Percentiles rank a stretch among this genome's conserved stretches.
Evolutionary conservation across 106 monocot genomes (phyloP).

Genomic region (Posidonia australis): DNA sequence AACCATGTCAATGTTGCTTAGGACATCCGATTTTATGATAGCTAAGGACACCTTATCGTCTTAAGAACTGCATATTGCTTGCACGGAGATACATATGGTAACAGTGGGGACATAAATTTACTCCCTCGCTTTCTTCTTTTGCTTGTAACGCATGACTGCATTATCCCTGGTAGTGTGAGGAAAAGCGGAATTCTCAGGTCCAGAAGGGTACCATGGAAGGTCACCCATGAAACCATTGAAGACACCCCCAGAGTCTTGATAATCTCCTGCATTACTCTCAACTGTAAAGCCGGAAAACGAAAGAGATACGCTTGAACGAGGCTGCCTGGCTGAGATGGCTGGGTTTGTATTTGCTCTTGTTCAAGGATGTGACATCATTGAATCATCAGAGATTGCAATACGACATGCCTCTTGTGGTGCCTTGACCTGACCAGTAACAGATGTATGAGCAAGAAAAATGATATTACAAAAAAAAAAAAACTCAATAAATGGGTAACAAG

Average conservation of each 20-base stretch:
- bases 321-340: slow-evolving; percentile 34
- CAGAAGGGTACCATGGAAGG: slow-evolving; percentile 51
- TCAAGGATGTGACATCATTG: slow-evolving; percentile 39
- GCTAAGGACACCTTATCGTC: too few relatives aligned
- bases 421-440: slow-evolving; percentile 25
- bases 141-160: slow-evolving; percentile 84
- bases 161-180: slow-evolving; percentile 44
- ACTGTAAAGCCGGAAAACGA: slow-evolving; percentile 79
- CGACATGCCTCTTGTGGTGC: slow-evolving; percentile 26
- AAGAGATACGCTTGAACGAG: slow-evolving; percentile 41
- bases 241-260: slow-evolving; percentile 62
- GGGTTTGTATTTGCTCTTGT: slow-evolving; percentile 33
- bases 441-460: slow-evolving; percentile 15
- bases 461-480: background rate
- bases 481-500: too few relatives aligned
- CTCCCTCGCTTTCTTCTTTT: slow-evolving; percentile 91
- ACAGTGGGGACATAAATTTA: slow-evolving; percentile 23
- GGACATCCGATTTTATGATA: too few relatives aligned
- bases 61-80: too few relatives aligned
- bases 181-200: slow-evolving; percentile 24
- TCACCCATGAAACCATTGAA: slow-evolving; percentile 49
- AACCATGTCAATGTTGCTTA: too few relatives aligned
- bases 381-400: slow-evolving; percentile 45
- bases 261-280: slow-evolving; percentile 57
- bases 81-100: too few relatives aligned